Evolutionary conservation across 257 asterid genomes (phyloP).

Genomic region (Lycium barbarum): DNA sequence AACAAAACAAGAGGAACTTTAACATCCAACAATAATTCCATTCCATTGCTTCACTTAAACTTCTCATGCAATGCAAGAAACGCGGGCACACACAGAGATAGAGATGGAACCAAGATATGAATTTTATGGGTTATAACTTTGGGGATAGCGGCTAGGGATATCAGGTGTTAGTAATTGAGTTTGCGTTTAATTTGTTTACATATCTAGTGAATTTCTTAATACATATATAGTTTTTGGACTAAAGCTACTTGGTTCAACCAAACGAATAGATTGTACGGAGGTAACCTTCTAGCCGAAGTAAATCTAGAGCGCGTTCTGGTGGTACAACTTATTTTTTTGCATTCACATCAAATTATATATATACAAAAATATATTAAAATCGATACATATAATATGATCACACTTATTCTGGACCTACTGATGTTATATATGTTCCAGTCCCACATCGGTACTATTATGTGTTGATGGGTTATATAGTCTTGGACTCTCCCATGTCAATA

Average conservation of each 20-base stretch:
- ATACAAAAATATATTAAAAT: too few species aligned
- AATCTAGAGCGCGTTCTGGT: background rate
- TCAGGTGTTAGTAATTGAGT: background rate
- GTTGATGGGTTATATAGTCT: too few species aligned
- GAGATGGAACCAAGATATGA: too few species aligned
- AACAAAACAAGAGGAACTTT: slow-evolving; percentile 27
- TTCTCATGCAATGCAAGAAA: slow-evolving; percentile 35
- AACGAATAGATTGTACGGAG: background rate
- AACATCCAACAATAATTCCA: slow-evolving; percentile 25
- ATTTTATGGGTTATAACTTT: background rate
- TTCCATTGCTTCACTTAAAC: slow-evolving; percentile 36
- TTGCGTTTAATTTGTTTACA: background rate
- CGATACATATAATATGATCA: background rate
- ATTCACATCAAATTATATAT: background rate
- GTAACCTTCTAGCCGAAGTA: background rate
- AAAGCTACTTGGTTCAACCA: background rate
- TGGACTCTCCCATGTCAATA: too few species aligned
- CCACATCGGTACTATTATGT: too few species aligned
- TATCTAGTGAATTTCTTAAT: background rate
- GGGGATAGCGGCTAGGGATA: too few species aligned
- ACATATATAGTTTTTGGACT: background rate
- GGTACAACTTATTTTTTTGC: background rate
- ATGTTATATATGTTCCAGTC: too few species aligned
- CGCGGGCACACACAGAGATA: background rate
- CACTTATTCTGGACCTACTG: background rate